Evolutionary conservation across 1,284 basidiomycete species (phyloP).

Genomic region (Ceratorhiza oryzae-sativae): DNA sequence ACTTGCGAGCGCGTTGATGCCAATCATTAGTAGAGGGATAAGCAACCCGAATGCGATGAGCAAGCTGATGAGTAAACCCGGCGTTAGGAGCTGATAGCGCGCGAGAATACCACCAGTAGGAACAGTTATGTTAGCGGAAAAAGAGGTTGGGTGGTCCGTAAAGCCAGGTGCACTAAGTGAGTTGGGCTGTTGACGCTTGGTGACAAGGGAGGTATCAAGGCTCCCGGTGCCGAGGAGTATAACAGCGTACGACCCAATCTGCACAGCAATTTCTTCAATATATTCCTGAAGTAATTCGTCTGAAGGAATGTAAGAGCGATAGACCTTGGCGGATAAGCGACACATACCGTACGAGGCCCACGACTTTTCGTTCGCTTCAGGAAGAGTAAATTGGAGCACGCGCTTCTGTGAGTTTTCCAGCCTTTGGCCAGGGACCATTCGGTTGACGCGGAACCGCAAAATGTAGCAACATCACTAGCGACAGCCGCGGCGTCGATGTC

Average conservation of each 20-base stretch:
- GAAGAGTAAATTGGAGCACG: conserved; percentile 6
- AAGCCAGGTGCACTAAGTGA: conserved; percentile 11
- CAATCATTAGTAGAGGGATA: conserved; percentile 45
- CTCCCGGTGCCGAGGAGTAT: conserved; percentile 32
- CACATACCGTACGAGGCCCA: conserved; percentile 7
- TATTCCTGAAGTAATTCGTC: conserved; percentile 1
- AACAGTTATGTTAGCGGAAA: conserved; percentile 8
- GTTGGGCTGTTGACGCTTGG: conserved; percentile 29
- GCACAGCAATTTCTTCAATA: conserved; percentile 14
- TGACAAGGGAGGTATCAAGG: neutral
- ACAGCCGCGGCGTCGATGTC: neutral
- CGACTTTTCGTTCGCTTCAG: neutral
- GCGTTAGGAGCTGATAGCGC: conserved; percentile 36
- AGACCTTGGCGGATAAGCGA: no score
- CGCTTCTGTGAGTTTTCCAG: neutral
- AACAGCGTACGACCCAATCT: conserved; percentile 35
- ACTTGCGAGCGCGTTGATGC: conserved; percentile 50
- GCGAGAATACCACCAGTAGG: conserved; percentile 36
- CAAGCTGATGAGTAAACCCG: conserved; percentile 13
- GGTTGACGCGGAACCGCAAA: neutral
- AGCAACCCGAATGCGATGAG: conserved; percentile 41
- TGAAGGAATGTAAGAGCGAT: neutral
- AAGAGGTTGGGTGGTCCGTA: neutral
- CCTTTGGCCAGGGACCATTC: neutral
- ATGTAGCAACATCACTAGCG: conserved; percentile 10